Percentiles rank a stretch among this genome's conserved stretches.
Evolutionary conservation across 2,329 filamentous ascomycete genomes (phyloP).

Genomic region (Aspergillus fischeri): DNA sequence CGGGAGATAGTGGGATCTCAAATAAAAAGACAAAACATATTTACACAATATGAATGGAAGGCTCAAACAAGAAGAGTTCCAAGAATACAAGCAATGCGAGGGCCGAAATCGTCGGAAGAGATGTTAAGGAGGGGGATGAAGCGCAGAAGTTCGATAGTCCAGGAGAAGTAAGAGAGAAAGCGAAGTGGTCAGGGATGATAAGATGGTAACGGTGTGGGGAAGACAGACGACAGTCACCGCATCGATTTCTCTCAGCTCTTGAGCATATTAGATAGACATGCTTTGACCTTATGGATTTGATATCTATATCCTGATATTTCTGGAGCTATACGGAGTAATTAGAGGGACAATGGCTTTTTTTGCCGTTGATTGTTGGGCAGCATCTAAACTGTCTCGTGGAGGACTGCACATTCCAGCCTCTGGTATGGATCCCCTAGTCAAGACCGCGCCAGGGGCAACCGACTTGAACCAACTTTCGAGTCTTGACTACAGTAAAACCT

Average conservation of each 20-base stretch:
- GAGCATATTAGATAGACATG: background rate
- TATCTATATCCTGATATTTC: background rate
- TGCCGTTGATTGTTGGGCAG: background rate
- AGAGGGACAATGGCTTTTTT: background rate
- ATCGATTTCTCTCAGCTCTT: background rate
- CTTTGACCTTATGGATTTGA: background rate
- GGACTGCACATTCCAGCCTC: background rate
- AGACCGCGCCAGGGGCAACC: background rate
- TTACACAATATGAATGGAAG: conserved; percentile 7
- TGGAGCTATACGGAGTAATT: background rate
- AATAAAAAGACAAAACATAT: conserved; percentile 12
- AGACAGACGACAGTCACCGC: background rate
- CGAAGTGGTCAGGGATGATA: background rate
- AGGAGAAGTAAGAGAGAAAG: background rate
- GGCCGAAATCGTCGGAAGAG: conserved; percentile 1
- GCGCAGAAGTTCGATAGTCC: background rate
- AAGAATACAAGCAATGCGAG: background rate
- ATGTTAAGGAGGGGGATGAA: conserved; percentile 1
- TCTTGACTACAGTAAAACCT: background rate
- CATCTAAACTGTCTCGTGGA: background rate
- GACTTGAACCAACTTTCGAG: background rate
- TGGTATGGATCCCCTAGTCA: background rate
- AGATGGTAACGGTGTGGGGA: background rate
- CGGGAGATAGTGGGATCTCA: conserved; percentile 8
- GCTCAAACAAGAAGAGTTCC: background rate